Percentiles rank a stretch among this genome's conserved stretches.
phyloP scores from a whole-genome alignment of 2,329 filamentous ascomycete genomes.

The Emergomyces orientalis region DNA sequence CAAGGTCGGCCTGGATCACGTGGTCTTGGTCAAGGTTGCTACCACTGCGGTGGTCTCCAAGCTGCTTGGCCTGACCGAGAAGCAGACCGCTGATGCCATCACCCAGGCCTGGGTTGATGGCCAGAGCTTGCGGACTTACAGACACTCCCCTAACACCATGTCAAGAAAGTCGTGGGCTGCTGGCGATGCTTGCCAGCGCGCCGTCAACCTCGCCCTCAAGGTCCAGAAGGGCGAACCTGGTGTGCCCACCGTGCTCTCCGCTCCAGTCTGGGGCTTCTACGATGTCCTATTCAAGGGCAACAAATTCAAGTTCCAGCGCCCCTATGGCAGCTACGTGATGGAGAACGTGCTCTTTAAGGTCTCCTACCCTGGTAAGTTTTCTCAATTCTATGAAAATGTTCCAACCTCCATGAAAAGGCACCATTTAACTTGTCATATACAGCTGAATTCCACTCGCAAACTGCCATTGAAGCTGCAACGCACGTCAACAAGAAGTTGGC shows the following conservation, averaged over 20 bases:
- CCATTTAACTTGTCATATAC: neutral
- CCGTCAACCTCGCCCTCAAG: slow-evolving; percentile 84
- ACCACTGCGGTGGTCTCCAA: slow-evolving; percentile 89
- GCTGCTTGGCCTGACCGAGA: slow-evolving; percentile 81
- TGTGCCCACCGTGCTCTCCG: slow-evolving; percentile 83
- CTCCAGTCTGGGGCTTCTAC: slow-evolving; percentile 96
- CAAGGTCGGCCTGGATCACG: slow-evolving; percentile 96
- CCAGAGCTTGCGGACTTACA: slow-evolving; percentile 90
- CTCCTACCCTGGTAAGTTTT: slow-evolving; percentile 72
- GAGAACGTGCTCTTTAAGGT: slow-evolving; percentile 99
- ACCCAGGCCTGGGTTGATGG: slow-evolving; percentile 97
- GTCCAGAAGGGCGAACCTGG: slow-evolving; percentile 86
- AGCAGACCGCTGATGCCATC: slow-evolving; percentile 88
- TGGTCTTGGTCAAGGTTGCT: slow-evolving; percentile 95
- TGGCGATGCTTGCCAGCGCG: slow-evolving; percentile 92
- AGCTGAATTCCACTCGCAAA: slow-evolving; percentile 98
- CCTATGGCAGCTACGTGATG: slow-evolving; percentile 98
- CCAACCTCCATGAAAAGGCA: neutral
- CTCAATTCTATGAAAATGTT: neutral
- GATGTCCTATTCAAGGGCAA: slow-evolving; percentile 95
- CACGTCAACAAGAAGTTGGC: slow-evolving; percentile 77
- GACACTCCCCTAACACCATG: slow-evolving; percentile 98
- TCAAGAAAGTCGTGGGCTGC: slow-evolving; percentile 98
- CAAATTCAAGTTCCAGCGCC: slow-evolving; percentile 90
- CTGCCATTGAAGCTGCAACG: slow-evolving; percentile 88